These are phyloP conservation scores for Pestalotiopsis sp. DNA, from an alignment of 2,329 filamentous ascomycete species.

Conservation along the genomic window DNA sequence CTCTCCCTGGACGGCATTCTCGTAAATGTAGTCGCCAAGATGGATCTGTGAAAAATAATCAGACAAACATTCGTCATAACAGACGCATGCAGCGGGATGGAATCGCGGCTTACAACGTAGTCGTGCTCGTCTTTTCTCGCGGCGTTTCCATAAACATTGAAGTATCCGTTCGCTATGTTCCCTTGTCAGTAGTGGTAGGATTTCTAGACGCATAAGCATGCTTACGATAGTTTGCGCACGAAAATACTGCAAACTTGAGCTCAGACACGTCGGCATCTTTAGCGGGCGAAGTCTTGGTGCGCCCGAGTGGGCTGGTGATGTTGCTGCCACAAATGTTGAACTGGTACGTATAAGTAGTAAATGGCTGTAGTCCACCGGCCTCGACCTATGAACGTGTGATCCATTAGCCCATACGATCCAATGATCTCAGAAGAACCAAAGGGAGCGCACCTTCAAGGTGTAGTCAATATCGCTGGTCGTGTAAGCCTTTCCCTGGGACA, in stretches of 20 bases:
- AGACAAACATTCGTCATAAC: neutral
- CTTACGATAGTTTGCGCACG: slow-evolving; percentile 37
- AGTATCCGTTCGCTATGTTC: slow-evolving; percentile 44
- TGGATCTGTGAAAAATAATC: slow-evolving; percentile 23
- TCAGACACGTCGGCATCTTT: slow-evolving; percentile 30
- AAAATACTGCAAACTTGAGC: slow-evolving; percentile 35
- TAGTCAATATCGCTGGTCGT: slow-evolving; percentile 77
- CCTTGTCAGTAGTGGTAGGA: neutral
- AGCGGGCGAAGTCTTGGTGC: slow-evolving; percentile 37
- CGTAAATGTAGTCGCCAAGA: slow-evolving; percentile 65
- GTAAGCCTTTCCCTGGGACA: slow-evolving; percentile 62
- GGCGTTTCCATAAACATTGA: slow-evolving; percentile 49
- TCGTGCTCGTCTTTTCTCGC: slow-evolving; percentile 47
- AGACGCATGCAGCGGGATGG: too few relatives aligned
- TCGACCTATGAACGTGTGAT: neutral
- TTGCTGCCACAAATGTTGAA: slow-evolving; percentile 35
- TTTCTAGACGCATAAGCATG: neutral
- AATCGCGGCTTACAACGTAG: slow-evolving; percentile 40
- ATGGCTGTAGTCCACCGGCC: slow-evolving; percentile 2
- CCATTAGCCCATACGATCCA: neutral
- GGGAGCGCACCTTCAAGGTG: slow-evolving; percentile 64
- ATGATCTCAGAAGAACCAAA: too few relatives aligned
- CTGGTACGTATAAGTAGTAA: slow-evolving; percentile 19
- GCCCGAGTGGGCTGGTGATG: slow-evolving; percentile 32
- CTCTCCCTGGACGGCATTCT: slow-evolving; percentile 45